Base-by-base conservation (phyloP, 2,329 filamentous ascomycete species). In the Cytospora schulzeri region DNA sequence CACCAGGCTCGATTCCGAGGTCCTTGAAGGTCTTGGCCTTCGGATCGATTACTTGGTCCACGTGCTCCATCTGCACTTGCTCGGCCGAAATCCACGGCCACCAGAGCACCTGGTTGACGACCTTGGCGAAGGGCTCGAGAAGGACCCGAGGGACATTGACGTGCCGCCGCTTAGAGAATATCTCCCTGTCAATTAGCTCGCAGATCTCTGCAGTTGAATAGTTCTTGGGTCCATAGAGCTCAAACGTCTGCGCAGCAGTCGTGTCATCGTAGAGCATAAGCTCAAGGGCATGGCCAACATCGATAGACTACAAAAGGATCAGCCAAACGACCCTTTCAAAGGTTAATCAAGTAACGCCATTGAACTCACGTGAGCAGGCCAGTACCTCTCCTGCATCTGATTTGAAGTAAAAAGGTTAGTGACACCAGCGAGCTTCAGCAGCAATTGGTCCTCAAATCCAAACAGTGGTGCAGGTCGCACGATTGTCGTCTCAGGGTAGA, bases 401-500 rank as follows among this genome's bases (percentile, higher is more conserved):
- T 99, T 99, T 64, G 92, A 86, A 28, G 93, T 97, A 73, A 98
- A 85, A 64, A 97, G 75, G 76, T 96, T 96, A 66, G 88, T 87
- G 14, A 89, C 83, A 69, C 88, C 85, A 51, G 94, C 95, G 60
- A 98, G 87, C 75, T 88, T 91, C 77, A 96, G 88, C 45, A 99
- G 87, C 53, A 99, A 86, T 72, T 90, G 90, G 79, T 99, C 95
- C 79, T 99, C 95, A 74, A 93, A 96, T 41, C 95, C 95, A 75
- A 96, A 99, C 77, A 97, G 86, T 60, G 93, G 95, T 15, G 94
- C 91, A 53, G 95, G 95, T 68, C 95, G 88, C 69, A 99, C 95
- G 71, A 99, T 93, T 54, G 95, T 99, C 22, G 95, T 96, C 80
- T 99, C 95, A 29, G 95, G 95, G 82, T 93, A 99, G 75, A 98